Base-by-base conservation (phyloP, 768 basidiomycete species). In the Hemileccinum rubropunctum region DNA sequence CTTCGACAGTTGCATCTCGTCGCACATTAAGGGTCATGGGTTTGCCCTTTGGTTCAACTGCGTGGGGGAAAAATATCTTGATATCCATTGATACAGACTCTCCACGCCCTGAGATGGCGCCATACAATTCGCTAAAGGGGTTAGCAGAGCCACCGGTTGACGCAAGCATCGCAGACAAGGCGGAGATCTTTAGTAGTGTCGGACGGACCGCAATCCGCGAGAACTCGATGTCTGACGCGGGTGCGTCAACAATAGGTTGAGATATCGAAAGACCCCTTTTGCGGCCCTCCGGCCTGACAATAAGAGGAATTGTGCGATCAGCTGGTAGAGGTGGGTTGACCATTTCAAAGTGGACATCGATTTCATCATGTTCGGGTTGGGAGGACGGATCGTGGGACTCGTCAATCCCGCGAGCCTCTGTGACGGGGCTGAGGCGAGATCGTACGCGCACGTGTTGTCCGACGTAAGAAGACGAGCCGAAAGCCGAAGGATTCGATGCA, bases 1-100 rank as follows among this genome's bases (percentile, higher is more conserved):
- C 97, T 64, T 98, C 97, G 4, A 98, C 85, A 0, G 86, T 88
- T 2, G 93, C 88, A 56, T 98, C 95, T 55, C 83, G 84, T 48
- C 91, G 72, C 11, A 98, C 90, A 52, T 77, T 85, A 6, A 94
- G 75, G 33, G 80, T 71, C 78, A 95, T 81, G 18, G 81, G 71
- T 45, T 82, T 80, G 3, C 80, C 78, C 14, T 62, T 69, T 0
- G 87, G 87, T 50, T 80, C 72, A 6, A 64, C 70, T 14, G 88
- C 88, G 53, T 86, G 82, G 0, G 95, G 95, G 71, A 95, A 98
- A 70, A 84, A 97, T 1, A 98, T 77, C 38, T 79, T 78, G 35
- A 95, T 82, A 26, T 75, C 77, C 40, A 82, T 74, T 1, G 82
- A 78, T 4, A 83, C 80, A 6, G 80, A 67, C 50, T 84, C 80